phyloP scores from a whole-genome alignment of 2,329 filamentous ascomycete genomes.

The Trichoderma sp. region DNA sequence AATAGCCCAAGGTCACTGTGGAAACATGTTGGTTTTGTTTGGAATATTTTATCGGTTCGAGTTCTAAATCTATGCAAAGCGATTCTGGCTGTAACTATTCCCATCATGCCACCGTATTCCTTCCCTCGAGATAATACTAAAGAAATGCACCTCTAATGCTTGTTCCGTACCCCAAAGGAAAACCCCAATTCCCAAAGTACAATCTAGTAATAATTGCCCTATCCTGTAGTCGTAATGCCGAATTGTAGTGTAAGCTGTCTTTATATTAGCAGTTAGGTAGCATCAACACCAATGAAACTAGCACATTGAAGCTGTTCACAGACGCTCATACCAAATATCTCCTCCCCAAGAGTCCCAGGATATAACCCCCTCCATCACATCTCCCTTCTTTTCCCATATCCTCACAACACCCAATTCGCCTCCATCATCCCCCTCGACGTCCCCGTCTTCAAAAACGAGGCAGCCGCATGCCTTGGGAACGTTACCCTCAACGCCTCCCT shows the following conservation, averaged over 20 bases:
- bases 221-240: not conserved
- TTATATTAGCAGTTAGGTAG: not conserved
- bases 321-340: not conserved
- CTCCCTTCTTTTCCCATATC: not conserved
- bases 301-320: not conserved
- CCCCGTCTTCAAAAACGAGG: slow-evolving; percentile 42
- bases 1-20: not conserved
- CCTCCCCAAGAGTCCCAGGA: no score
- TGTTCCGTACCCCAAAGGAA: not conserved
- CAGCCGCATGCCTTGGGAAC: slow-evolving; percentile 40
- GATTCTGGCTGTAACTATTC: not conserved
- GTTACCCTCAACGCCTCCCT: not conserved
- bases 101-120: not conserved
- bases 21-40: not conserved
- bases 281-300: not conserved
- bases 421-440: slow-evolving; percentile 40
- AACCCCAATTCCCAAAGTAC: not conserved
- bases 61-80: not conserved
- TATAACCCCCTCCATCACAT: not conserved
- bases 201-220: not conserved
- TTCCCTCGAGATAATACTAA: not conserved
- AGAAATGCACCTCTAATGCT: not conserved
- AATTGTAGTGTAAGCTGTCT: not conserved
- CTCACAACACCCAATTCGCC: slow-evolving; percentile 35
- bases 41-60: not conserved